Evolutionary conservation across 148 eudicot genomes (phyloP).

Genomic region (Nepenthes mirabilis): DNA sequence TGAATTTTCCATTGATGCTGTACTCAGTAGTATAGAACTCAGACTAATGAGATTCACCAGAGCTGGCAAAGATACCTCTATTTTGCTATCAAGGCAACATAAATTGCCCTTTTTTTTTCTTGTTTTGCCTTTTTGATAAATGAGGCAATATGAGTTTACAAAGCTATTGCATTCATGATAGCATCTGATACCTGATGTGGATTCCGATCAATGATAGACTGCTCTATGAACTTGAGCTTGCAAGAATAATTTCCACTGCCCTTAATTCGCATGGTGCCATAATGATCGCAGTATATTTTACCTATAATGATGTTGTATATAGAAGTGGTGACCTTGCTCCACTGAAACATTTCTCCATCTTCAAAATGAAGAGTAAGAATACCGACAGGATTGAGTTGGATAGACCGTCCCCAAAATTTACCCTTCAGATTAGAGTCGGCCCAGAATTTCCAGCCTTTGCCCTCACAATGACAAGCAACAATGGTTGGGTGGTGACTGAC

Average conservation of each 20-base stretch:
- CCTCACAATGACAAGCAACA: slow-evolving; percentile 94
- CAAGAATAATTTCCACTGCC: slow-evolving; percentile 93
- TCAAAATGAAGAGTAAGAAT: slow-evolving; percentile 73
- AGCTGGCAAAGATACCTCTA: no score
- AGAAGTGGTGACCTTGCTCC: slow-evolving; percentile 97
- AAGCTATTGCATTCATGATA: background rate
- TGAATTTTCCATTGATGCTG: no score
- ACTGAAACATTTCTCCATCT: slow-evolving; percentile 83
- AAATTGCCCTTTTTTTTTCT: no score
- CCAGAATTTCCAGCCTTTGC: slow-evolving; percentile 90
- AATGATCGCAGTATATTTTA: slow-evolving; percentile 92
- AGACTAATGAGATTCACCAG: no score
- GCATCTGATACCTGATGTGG: slow-evolving; percentile 64
- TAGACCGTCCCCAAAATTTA: slow-evolving; percentile 94
- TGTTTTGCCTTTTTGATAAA: background rate
- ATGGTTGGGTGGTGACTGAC: slow-evolving; percentile 94
- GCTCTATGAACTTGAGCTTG: slow-evolving; percentile 93
- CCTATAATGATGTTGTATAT: slow-evolving; percentile 91
- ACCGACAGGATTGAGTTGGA: slow-evolving; percentile 88
- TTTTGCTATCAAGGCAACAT: no score
- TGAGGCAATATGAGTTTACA: no score
- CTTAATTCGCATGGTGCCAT: slow-evolving; percentile 90
- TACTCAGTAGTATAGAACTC: no score
- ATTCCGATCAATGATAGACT: slow-evolving; percentile 86
- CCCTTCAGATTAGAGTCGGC: slow-evolving; percentile 95